A percentile compares a stretch with the other conserved stretches of the same genome.
Conservation (phyloP, 768 basidiomycete genomes). For the Boletus vermiculosoides region DNA sequence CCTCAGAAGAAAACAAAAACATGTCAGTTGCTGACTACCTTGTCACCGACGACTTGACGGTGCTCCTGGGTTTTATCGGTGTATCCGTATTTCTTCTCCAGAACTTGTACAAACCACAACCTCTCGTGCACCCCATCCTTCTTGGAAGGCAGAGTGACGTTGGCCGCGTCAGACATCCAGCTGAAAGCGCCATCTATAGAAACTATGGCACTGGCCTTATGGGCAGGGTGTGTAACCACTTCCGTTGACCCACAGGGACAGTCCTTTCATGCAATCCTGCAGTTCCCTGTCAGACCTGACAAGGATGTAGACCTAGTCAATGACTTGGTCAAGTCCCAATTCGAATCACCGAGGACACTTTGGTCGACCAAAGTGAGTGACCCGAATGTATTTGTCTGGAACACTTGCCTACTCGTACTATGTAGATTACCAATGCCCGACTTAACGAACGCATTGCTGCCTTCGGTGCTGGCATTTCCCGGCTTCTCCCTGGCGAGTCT, state of each 20-base stretch:
- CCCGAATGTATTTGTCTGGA: not conserved
- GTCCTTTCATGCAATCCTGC: slow-evolving; percentile 5
- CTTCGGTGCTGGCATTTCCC: slow-evolving; percentile 71
- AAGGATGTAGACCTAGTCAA: slow-evolving; percentile 68
- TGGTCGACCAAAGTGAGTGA: slow-evolving; percentile 71
- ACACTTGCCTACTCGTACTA: not conserved
- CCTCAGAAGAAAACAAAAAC: slow-evolving; percentile 18
- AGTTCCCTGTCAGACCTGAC: slow-evolving; percentile 74
- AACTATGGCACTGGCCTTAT: slow-evolving; percentile 85
- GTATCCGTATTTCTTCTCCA: slow-evolving; percentile 75
- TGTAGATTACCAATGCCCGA: slow-evolving; percentile 70
- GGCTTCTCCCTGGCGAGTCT: slow-evolving; percentile 55
- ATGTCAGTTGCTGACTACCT: slow-evolving; percentile 56
- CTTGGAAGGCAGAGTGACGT: slow-evolving; percentile 91
- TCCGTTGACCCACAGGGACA: slow-evolving; percentile 1
- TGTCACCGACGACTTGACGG: slow-evolving; percentile 76
- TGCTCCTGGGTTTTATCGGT: slow-evolving; percentile 71
- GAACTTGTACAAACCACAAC: slow-evolving; percentile 77
- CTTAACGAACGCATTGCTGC: slow-evolving; percentile 69
- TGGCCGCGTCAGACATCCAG: slow-evolving; percentile 72
- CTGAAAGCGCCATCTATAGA: slow-evolving; percentile 85
- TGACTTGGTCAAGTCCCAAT: slow-evolving; percentile 67
- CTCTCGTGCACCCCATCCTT: slow-evolving; percentile 90
- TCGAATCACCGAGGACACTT: slow-evolving; percentile 65
- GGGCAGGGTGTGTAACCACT: slow-evolving; percentile 61